Conservation (phyloP, 1,139 yeast species). For the Saccharomycopsis hybrid region DNA sequence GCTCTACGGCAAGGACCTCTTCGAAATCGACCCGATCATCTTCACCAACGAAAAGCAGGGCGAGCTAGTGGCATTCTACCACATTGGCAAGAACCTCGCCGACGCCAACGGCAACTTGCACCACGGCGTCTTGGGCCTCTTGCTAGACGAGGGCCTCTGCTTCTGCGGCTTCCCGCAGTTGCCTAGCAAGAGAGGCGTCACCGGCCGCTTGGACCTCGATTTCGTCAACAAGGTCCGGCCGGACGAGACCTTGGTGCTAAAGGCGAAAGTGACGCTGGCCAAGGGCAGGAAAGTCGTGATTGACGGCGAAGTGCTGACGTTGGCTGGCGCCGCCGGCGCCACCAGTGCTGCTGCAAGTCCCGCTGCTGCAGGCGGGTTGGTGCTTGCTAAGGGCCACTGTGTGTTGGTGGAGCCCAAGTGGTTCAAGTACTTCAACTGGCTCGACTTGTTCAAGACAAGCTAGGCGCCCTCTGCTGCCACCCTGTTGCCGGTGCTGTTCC, state of each 20-base stretch:
- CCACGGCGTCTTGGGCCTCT: constrained; percentile 78
- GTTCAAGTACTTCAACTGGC: constrained; percentile 68
- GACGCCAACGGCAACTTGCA: constrained; percentile 69
- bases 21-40: constrained; percentile 63
- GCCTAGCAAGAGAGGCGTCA: constrained; percentile 88
- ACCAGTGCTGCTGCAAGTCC: too few relatives aligned
- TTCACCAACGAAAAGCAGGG: constrained; percentile 42
- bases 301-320: constrained; percentile 52
- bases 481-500: too few relatives aligned
- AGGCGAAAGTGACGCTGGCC: constrained; percentile 57
- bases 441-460: constrained; percentile 28
- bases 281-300: constrained; percentile 81
- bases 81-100: constrained; percentile 59
- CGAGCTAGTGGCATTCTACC: constrained; percentile 55
- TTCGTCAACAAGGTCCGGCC: constrained; percentile 48
- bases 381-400: constrained; percentile 53
- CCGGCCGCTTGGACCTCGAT: constrained; percentile 67
- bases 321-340: constrained; percentile 23
- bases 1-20: constrained; percentile 51
- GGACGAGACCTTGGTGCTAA: constrained; percentile 56
- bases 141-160: constrained; percentile 83
- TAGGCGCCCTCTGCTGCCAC: too few relatives aligned
- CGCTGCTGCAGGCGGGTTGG: constrained; percentile 14
- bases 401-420: constrained; percentile 72
- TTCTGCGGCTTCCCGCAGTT: constrained; percentile 77